These are phyloP conservation scores for Halenospora varia DNA, from an alignment of 495 filamentous ascomycete genomes.

Conservation along the genomic window DNA sequence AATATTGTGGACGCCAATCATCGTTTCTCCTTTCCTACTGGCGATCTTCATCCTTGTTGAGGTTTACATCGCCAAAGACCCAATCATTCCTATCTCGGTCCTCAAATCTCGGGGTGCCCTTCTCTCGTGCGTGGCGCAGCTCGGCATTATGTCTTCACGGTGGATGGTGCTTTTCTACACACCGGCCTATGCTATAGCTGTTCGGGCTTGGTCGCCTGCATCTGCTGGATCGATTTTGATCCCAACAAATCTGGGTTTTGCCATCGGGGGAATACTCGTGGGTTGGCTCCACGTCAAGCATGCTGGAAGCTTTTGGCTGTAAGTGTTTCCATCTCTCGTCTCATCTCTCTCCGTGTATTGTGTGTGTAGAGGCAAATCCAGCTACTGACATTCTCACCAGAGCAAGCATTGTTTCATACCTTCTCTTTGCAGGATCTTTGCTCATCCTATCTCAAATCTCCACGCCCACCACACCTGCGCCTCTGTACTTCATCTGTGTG, in stretches of 20 bases:
- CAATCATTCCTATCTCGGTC: slow-evolving; percentile 65
- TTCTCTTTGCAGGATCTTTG: slow-evolving; percentile 14
- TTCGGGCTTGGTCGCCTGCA: slow-evolving; percentile 60
- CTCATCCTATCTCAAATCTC: slow-evolving; percentile 17
- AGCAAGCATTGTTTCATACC: slow-evolving; percentile 34
- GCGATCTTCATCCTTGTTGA: slow-evolving; percentile 59
- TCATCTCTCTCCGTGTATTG: too few relatives aligned
- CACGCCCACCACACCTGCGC: slow-evolving; percentile 6
- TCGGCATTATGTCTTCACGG: slow-evolving; percentile 70
- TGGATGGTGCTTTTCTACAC: slow-evolving; percentile 77
- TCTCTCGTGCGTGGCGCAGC: slow-evolving; percentile 62
- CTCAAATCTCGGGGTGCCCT: slow-evolving; percentile 60
- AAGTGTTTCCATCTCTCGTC: slow-evolving; percentile 10
- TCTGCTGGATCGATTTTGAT: slow-evolving; percentile 67
- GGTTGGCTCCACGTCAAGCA: slow-evolving; percentile 69
- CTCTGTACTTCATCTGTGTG: slow-evolving; percentile 47
- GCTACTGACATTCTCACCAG: slow-evolving; percentile 28
- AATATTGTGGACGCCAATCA: slow-evolving; percentile 53
- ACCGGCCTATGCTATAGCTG: slow-evolving; percentile 69
- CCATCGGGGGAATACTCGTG: slow-evolving; percentile 60
- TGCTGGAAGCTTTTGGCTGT: slow-evolving; percentile 59
- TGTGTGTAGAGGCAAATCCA: too few relatives aligned
- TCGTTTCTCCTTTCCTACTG: slow-evolving; percentile 50
- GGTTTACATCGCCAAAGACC: slow-evolving; percentile 48
- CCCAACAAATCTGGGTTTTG: slow-evolving; percentile 74